Evolutionary conservation across 2,329 filamentous ascomycete genomes (phyloP).

Genomic region (Neonectria ditissima): DNA sequence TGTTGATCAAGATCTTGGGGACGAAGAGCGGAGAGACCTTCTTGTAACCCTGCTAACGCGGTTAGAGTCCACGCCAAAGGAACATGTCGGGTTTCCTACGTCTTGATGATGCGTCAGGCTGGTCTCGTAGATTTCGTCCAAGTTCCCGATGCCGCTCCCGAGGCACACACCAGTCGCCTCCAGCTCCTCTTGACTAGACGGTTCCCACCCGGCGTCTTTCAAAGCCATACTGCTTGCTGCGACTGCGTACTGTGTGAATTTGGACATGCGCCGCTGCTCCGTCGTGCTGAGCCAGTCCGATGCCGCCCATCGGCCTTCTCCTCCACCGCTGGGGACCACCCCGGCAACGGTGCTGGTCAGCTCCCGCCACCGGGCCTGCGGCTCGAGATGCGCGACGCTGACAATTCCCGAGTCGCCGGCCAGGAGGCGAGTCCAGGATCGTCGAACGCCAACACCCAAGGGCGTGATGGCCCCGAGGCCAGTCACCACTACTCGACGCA

Average conservation of each 20-base stretch:
- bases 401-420: conserved; percentile 84
- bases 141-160: conserved; percentile 94
- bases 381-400: conserved; percentile 73
- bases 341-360: conserved; percentile 89
- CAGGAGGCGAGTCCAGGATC: conserved; percentile 84
- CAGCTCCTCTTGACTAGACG: conserved; percentile 68
- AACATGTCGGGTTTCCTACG: conserved; percentile 60
- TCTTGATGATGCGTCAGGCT: conserved; percentile 79
- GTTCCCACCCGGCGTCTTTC: conserved; percentile 82
- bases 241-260: conserved; percentile 91
- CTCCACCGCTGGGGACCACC: conserved; percentile 71
- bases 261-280: conserved; percentile 84
- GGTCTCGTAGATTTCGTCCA: conserved; percentile 90
- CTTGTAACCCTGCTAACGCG: conserved; percentile 77
- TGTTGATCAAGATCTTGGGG: conserved; percentile 91
- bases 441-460: conserved; percentile 81
- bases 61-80: conserved; percentile 21
- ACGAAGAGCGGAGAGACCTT: conserved; percentile 96
- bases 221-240: conserved; percentile 89
- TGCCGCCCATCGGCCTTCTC: conserved; percentile 61
- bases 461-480: conserved; percentile 86
- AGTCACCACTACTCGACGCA: conserved; percentile 84
- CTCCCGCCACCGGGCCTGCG: conserved; percentile 69
- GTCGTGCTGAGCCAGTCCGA: conserved; percentile 65
- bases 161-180: conserved; percentile 91